A percentile compares a stretch with the other conserved stretches of the same genome.
phyloP scores from a whole-genome alignment of 495 filamentous ascomycete genomes.

The Podospora pseudoanserina region DNA sequence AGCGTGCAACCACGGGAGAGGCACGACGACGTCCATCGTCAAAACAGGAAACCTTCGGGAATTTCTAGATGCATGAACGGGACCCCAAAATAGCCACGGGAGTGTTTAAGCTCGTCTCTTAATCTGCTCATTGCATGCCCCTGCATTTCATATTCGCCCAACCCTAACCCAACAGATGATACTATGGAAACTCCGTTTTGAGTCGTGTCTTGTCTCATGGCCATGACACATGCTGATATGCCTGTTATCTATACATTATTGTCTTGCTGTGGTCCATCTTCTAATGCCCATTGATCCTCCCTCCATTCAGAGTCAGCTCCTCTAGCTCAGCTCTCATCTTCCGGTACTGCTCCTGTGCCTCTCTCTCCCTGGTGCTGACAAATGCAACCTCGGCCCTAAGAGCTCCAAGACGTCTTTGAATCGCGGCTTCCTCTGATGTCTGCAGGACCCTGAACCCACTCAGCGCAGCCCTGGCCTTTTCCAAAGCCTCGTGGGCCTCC shows the following conservation, averaged over 20 bases:
- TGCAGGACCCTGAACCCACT: conserved; percentile 73
- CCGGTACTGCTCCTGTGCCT: conserved; percentile 85
- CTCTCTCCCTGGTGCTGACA: conserved; percentile 76
- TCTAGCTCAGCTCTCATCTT: conserved; percentile 73
- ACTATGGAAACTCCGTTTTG: too few species aligned
- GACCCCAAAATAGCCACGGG: neutral
- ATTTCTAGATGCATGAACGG: neutral
- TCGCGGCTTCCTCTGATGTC: conserved; percentile 71
- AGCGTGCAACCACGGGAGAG: neutral
- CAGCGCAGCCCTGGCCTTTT: conserved; percentile 66
- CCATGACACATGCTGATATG: neutral
- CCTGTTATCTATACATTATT: neutral
- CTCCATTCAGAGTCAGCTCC: conserved; percentile 38
- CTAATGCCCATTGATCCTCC: conserved; percentile 20
- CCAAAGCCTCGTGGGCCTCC: conserved; percentile 73
- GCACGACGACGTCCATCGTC: neutral
- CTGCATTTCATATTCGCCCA: neutral
- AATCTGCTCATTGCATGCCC: neutral
- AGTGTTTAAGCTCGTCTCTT: neutral
- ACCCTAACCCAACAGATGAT: neutral
- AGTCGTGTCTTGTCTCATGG: neutral
- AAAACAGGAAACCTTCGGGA: neutral
- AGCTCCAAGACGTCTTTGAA: conserved; percentile 66
- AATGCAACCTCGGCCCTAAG: conserved; percentile 80
- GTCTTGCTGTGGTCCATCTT: neutral